Base-by-base conservation (phyloP, 768 basidiomycete genomes). In the Tylopilus rubrobrunneus region DNA sequence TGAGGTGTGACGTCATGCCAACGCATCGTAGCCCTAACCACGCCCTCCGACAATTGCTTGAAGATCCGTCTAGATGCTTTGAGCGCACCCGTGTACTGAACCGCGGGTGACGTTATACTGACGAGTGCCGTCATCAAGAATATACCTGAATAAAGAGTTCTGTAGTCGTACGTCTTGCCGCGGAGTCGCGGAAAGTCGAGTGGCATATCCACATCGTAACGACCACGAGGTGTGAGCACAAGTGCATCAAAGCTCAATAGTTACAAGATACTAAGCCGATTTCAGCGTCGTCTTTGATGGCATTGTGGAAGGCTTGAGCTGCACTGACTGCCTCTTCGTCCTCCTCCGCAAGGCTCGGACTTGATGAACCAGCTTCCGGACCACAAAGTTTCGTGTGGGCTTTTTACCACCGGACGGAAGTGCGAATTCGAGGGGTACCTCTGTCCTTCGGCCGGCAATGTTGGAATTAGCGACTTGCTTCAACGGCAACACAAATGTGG, bases 111-210 rank as follows among this genome's bases (percentile, higher is more conserved):
- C 10, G 72, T 45, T 5, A 85, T 70, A 44, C 72, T 76, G 28
- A 81, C 69, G 5, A 82, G 19, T 1, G 78, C 82, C 34, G 74
- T 74, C 14, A 62, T 62, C 25, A 25, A 25, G 25, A n/a, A 85
- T 61, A 99, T 92, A 57, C 87, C 89, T 37, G 82, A 79, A 72
- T 95, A 97, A 23, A 91, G 78, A 53, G 98, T 92, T 73, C 98
- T 94, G 80, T 99, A 99, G 71, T 99, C 97, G 72, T 98, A 98
- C 2, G 95, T 98, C 74, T 98, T 97, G 49, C 97, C 97, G n/a
- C 94, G 87, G 33, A 98, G 74, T 41, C 97, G 86, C 66, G 98
- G 71, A 75, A 94, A 98, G 49, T 91, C 90, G 25, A 85, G 85
- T 78, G 91, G 98, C 89, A 99, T 93, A 73, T 98, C 97, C 73